A percentile compares a stretch with the other conserved stretches of the same genome.
These are phyloP conservation scores for Leptographium radiaticola DNA, from an alignment of 2,329 filamentous ascomycete genomes.

Conservation along the genomic window DNA sequence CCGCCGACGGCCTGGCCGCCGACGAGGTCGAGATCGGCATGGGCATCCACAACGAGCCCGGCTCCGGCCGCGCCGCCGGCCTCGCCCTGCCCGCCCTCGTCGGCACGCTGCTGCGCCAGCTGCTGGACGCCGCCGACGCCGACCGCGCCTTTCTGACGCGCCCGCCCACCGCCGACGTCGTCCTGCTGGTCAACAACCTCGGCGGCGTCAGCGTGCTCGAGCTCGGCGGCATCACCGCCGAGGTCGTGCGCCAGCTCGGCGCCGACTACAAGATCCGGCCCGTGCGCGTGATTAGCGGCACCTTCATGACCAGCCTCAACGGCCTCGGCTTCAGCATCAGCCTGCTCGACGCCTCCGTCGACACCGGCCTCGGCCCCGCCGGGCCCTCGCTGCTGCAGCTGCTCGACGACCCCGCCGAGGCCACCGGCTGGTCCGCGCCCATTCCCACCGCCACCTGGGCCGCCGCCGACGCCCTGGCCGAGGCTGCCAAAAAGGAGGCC, in stretches of 20 bases:
- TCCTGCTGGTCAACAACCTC: slow-evolving; percentile 63
- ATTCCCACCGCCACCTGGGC: slow-evolving; percentile 52
- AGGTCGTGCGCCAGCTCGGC: slow-evolving; percentile 52
- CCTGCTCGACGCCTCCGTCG: slow-evolving; percentile 46
- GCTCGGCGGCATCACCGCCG: slow-evolving; percentile 56
- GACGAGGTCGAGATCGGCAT: slow-evolving; percentile 56
- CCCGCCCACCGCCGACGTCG: slow-evolving; percentile 44
- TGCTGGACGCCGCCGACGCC: slow-evolving; percentile 51
- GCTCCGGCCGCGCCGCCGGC: slow-evolving; percentile 36
- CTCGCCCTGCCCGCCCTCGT: slow-evolving; percentile 42
- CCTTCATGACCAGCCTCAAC: slow-evolving; percentile 69
- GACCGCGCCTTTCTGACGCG: slow-evolving; percentile 56
- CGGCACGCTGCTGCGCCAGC: slow-evolving; percentile 53
- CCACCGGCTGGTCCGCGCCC: slow-evolving; percentile 55
- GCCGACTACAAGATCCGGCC: slow-evolving; percentile 45
- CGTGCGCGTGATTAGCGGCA: slow-evolving; percentile 52
- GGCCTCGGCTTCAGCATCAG: slow-evolving; percentile 64
- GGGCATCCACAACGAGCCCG: slow-evolving; percentile 65
- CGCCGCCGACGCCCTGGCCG: slow-evolving; percentile 30
- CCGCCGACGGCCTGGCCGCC: slow-evolving; percentile 37
- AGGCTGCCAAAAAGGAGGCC: slow-evolving; percentile 47
- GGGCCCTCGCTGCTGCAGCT: slow-evolving; percentile 54
- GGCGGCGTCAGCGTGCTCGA: slow-evolving; percentile 65
- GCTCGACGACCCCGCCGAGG: slow-evolving; percentile 57
- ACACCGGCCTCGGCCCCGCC: slow-evolving; percentile 42